Base-by-base conservation (phyloP, 352 stramenopile species). In the Phytophthora colocasiae region DNA sequence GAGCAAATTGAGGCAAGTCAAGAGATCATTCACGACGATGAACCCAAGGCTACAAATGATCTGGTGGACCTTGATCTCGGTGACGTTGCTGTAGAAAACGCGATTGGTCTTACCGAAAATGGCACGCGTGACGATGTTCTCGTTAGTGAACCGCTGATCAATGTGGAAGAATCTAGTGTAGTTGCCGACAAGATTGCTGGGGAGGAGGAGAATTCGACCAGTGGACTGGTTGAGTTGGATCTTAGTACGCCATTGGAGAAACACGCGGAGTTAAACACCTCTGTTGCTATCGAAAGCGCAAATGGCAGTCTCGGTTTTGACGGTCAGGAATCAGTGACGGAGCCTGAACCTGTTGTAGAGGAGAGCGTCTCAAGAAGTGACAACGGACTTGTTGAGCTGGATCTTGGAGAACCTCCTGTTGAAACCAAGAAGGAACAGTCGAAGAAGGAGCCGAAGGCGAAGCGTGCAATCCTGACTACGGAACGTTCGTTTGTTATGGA, bases 401-500 rank as follows among this genome's bases (percentile, higher is more conserved):
- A 66, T 39, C 52, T 66, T 8, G 50, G 41, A 34, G 48, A 58
- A 9, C 2, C 45, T 55, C 9, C 38, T 4, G 54, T 14, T 26
- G 46, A 46, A 39, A 8, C 44, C 54, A 19, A 50, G 53, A 58
- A 60, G 45, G 47, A 63, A 14, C 40, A 74, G 59, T 29, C 31
- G 0, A 66, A 46, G 1, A 15, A 56, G 24, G 34, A 52, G 50
- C 10, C 24, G 3, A 49, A 71, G 10, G 32, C 41, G 6, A 69
- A 54, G 12, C 77, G 74, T 11, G 65, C 71, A 22, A 89, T 91
- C 47, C 67, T 91, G n/a, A 90, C 77, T 53, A 91, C 81, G 5
- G 83, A 91, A 36, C 70, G 75, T 17, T 90, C 77, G 14, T 87
- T 90, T 63, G 81, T 91, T 3, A 87, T 91, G 55, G 80, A 89